Conservation (phyloP, 257 asterid genomes). For the Ophiorrhiza pumila region DNA sequence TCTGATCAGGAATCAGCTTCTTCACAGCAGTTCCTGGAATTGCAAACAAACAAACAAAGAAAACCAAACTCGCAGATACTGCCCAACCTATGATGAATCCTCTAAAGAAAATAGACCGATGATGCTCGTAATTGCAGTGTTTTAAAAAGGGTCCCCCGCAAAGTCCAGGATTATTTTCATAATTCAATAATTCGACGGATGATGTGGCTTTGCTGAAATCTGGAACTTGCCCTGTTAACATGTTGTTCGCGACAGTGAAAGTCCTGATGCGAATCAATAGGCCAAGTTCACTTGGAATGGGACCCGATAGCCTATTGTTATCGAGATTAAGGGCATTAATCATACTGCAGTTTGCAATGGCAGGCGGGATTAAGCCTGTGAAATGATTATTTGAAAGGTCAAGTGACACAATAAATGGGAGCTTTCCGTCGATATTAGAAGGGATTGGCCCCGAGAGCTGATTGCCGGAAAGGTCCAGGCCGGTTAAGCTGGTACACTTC, state of each 20-base stretch:
- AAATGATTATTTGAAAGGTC: slow-evolving; percentile 25
- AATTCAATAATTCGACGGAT: background rate
- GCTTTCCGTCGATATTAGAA: background rate
- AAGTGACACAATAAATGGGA: background rate
- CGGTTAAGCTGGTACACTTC: slow-evolving; percentile 10
- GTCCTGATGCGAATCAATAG: background rate
- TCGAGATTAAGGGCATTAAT: slow-evolving; percentile 8
- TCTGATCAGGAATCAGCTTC: background rate
- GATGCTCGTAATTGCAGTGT: background rate
- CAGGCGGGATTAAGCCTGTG: slow-evolving; percentile 23
- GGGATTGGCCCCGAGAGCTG: slow-evolving; percentile 25
- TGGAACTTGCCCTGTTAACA: slow-evolving; percentile 17
- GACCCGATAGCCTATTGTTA: slow-evolving; percentile 15
- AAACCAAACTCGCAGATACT: background rate
- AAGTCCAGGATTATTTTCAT: slow-evolving; percentile 20
- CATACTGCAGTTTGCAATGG: slow-evolving; percentile 8
- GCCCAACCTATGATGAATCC: slow-evolving; percentile 8
- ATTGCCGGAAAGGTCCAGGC: slow-evolving; percentile 26
- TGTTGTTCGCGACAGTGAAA: slow-evolving; percentile 7
- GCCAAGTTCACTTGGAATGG: slow-evolving; percentile 13
- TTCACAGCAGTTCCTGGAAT: background rate
- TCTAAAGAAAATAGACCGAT: background rate
- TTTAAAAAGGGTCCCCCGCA: slow-evolving; percentile 23
- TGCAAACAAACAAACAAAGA: background rate
- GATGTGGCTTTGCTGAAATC: background rate